Percentiles rank a stretch among this genome's conserved stretches.
phyloP scores from a whole-genome alignment of 441 rosid genomes.

The Gossypium schwendimanii region DNA sequence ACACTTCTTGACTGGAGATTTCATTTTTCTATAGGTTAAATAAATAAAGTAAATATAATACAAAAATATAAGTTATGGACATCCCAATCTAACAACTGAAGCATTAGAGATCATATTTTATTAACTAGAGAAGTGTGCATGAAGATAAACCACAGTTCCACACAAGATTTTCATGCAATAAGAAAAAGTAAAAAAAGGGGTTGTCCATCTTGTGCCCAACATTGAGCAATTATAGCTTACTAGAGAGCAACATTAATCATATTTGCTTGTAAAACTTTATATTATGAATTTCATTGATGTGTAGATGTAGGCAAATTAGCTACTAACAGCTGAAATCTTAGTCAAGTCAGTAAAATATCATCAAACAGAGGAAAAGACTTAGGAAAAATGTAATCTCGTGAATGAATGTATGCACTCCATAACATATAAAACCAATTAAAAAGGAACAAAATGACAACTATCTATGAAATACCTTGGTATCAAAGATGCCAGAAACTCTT shows the following conservation, averaged over 20 bases:
- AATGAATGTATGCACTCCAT: background rate
- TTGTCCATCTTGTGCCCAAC: background rate
- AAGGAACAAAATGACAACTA: background rate
- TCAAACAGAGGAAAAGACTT: slow-evolving; percentile 7
- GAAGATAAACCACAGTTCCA: background rate
- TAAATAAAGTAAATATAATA: background rate
- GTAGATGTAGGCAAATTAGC: background rate
- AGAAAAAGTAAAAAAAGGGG: background rate
- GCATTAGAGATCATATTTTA: background rate
- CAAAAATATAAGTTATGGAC: background rate
- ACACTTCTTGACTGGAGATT: background rate
- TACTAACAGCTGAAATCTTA: background rate
- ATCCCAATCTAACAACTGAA: background rate
- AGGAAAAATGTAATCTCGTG: background rate
- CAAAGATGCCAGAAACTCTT: slow-evolving; percentile 45
- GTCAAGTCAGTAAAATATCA: background rate
- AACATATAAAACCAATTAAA: background rate
- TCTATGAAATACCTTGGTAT: slow-evolving; percentile 35
- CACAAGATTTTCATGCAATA: background rate
- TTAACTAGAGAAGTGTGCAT: background rate
- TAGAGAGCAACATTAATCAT: background rate
- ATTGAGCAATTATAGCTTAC: background rate
- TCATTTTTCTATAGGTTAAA: background rate
- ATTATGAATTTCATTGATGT: background rate
- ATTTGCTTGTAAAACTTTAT: background rate